Evolutionary conservation across 768 basidiomycete genomes (phyloP).

Genomic region (Fomitopsis pulvina): DNA sequence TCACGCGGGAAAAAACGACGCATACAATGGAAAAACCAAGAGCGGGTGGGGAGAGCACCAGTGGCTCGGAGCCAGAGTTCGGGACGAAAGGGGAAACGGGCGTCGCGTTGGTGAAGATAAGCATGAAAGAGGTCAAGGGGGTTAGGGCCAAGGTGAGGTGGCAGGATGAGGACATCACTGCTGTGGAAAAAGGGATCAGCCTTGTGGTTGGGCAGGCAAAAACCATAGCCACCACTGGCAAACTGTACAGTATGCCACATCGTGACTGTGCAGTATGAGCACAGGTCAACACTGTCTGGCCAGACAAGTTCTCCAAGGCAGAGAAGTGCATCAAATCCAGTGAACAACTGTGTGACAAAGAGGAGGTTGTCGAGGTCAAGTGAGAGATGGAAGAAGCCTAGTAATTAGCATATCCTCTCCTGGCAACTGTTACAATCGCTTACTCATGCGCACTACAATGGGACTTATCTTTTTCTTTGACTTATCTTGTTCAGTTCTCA

Average conservation of each 20-base stretch:
- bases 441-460: too few relatives aligned
- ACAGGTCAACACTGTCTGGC: conserved; percentile 11
- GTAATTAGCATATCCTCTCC: too few relatives aligned
- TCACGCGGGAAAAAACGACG: conserved; percentile 16
- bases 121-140: background rate
- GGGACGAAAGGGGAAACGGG: conserved; percentile 18
- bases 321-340: conserved; percentile 19
- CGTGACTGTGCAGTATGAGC: conserved; percentile 16
- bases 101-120: conserved; percentile 24
- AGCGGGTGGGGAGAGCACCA: conserved; percentile 26
- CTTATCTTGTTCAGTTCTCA: too few relatives aligned
- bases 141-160: background rate
- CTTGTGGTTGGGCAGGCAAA: conserved; percentile 32
- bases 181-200: conserved; percentile 25
- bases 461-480: too few relatives aligned
- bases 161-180: conserved; percentile 7
- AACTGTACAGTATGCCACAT: conserved; percentile 8
- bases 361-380: conserved; percentile 21
- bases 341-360: conserved; percentile 16
- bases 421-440: too few relatives aligned
- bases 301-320: conserved; percentile 25
- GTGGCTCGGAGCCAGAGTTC: conserved; percentile 28
- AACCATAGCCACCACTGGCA: conserved; percentile 1
- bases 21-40: conserved; percentile 30
- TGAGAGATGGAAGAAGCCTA: too few relatives aligned